Conservation (phyloP, 1,139 yeast species). For the Blastobotrys arbuscula region DNA sequence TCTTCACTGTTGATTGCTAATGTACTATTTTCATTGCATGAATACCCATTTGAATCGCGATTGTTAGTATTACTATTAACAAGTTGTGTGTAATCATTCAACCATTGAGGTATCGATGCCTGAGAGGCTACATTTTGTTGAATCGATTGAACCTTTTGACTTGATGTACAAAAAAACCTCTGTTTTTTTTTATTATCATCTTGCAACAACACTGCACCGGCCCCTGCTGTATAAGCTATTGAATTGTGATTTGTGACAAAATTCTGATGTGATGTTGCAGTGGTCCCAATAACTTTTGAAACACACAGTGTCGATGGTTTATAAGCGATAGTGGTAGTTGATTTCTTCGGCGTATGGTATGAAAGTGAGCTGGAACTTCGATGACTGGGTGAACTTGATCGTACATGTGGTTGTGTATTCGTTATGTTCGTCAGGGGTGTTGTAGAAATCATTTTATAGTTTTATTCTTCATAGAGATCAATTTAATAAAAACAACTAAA, state of each 20-base stretch:
- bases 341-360: not conserved
- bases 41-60: conserved; percentile 14
- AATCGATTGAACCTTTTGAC: conserved; percentile 18
- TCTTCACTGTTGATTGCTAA: conserved; percentile 8
- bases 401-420: not conserved
- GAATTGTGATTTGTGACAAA: conserved; percentile 40
- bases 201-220: conserved; percentile 51
- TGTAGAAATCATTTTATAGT: no score
- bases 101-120: conserved; percentile 7
- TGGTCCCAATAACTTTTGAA: conserved; percentile 38
- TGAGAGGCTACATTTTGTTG: conserved; percentile 10
- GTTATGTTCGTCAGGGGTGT: not conserved
- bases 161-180: conserved; percentile 26
- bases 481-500: no score
- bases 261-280: conserved; percentile 37
- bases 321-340: not conserved
- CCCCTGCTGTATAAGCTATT: conserved; percentile 60
- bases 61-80: conserved; percentile 1
- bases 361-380: not conserved
- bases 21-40: conserved; percentile 3
- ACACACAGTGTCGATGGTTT: conserved; percentile 1
- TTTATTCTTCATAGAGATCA: no score
- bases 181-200: conserved; percentile 3
- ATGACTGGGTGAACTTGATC: not conserved
- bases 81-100: conserved; percentile 1